phyloP scores from a whole-genome alignment of 2,329 filamentous ascomycete genomes.

The Cryphonectria parasitica region DNA sequence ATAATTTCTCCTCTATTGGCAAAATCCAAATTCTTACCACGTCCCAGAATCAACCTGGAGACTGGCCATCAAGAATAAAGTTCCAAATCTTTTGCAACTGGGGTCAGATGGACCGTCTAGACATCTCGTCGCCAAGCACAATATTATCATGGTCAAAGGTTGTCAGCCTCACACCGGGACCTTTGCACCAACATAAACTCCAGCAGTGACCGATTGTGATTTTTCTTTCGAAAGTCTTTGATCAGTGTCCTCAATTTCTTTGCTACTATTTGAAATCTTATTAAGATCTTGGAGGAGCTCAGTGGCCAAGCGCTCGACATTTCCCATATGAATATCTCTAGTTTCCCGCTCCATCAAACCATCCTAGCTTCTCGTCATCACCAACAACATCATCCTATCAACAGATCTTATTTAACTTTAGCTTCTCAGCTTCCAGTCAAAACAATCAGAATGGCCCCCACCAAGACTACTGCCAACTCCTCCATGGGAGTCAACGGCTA shows the following conservation, averaged over 20 bases:
- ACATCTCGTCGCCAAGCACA: background rate
- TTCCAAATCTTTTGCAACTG: background rate
- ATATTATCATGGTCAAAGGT: background rate
- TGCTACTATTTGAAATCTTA: background rate
- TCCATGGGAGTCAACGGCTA: conserved; percentile 34
- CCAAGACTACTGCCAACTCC: conserved; percentile 35
- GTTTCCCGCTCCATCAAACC: background rate
- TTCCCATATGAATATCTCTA: background rate
- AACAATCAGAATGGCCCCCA: conserved; percentile 39
- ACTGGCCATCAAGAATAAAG: background rate
- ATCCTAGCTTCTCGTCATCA: background rate
- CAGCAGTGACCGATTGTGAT: background rate
- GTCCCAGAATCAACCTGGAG: background rate
- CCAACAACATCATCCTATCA: background rate
- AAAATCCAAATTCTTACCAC: too few relatives aligned
- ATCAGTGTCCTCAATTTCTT: background rate
- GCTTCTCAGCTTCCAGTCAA: conserved; percentile 8
- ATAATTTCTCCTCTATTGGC: too few relatives aligned
- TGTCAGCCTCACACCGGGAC: background rate
- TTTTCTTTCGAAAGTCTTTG: background rate
- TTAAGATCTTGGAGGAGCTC: background rate
- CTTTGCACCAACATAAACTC: background rate
- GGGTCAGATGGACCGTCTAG: background rate
- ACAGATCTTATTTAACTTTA: background rate
- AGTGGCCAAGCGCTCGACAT: too few relatives aligned